Conservation (phyloP, 2,329 filamentous ascomycete genomes). For the Cladophialophora psammophila region DNA sequence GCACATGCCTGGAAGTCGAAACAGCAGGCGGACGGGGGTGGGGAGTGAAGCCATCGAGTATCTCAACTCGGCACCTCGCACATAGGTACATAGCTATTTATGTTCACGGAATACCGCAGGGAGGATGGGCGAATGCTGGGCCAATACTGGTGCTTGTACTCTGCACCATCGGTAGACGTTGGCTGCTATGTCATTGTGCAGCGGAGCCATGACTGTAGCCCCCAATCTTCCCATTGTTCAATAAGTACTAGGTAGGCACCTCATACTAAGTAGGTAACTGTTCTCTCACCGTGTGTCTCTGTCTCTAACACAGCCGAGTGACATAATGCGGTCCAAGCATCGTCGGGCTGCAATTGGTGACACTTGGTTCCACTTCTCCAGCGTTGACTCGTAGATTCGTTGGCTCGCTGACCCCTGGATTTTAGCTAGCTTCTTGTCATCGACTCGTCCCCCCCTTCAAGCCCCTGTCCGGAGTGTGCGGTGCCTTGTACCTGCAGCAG, state of each 20-base stretch:
- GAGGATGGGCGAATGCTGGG: too few species aligned
- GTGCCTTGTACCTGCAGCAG: constrained; percentile 15
- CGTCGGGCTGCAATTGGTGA: neutral
- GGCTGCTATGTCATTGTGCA: constrained; percentile 12
- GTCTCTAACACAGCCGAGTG: neutral
- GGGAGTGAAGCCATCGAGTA: constrained; percentile 11
- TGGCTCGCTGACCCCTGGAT: constrained; percentile 5
- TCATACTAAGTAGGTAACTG: too few species aligned
- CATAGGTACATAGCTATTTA: neutral
- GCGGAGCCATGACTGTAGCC: neutral
- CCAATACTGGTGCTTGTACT: too few species aligned
- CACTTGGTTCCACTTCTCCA: neutral
- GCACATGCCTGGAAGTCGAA: constrained; percentile 87
- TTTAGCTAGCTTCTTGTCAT: constrained; percentile 1
- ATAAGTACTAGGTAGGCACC: too few species aligned
- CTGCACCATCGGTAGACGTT: too few species aligned
- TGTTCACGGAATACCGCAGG: too few species aligned
- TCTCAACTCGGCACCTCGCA: neutral
- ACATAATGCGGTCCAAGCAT: neutral
- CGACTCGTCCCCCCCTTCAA: neutral
- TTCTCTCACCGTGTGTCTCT: neutral
- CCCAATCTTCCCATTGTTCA: too few species aligned
- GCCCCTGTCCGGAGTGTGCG: neutral
- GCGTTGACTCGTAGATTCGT: neutral
- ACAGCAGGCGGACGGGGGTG: constrained; percentile 46